phyloP scores from a whole-genome alignment of 176 grass and related monocot genomes.

The Triticum urartu region DNA sequence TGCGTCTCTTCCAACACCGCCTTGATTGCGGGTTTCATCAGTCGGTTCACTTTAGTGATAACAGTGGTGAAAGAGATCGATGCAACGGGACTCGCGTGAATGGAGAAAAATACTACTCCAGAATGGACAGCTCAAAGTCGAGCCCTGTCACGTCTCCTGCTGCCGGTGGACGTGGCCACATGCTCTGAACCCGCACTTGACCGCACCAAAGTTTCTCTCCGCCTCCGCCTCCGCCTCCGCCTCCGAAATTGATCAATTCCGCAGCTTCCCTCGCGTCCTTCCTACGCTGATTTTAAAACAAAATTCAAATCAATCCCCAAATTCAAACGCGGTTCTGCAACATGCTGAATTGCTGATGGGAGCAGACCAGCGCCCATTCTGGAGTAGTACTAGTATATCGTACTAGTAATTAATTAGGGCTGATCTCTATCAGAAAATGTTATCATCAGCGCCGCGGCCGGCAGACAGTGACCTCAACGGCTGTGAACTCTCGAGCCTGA shows the following conservation, averaged over 20 bases:
- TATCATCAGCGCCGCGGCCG: neutral
- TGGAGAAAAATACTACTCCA: too few species aligned
- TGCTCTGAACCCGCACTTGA: neutral
- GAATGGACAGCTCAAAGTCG: too few species aligned
- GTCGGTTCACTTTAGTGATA: too few species aligned
- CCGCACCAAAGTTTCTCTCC: neutral
- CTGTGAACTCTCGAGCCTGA: neutral
- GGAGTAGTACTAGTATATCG: neutral
- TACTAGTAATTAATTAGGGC: neutral
- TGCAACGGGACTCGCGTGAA: too few species aligned
- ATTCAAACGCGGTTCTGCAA: neutral
- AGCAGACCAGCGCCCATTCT: neutral
- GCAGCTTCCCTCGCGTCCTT: neutral
- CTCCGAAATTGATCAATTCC: neutral
- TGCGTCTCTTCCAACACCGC: too few species aligned
- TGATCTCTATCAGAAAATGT: neutral
- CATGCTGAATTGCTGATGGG: neutral
- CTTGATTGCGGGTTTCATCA: too few species aligned
- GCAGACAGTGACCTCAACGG: neutral
- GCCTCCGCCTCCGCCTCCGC: neutral
- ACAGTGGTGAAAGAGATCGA: too few species aligned
- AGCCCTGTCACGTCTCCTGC: too few species aligned
- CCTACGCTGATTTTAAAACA: neutral
- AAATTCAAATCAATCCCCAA: neutral
- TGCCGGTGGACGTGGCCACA: neutral